A percentile compares a stretch with the other conserved stretches of the same genome.
phyloP scores from a whole-genome alignment of 371 early-diverging fungal species.

The Lichtheimia ramosa region DNA sequence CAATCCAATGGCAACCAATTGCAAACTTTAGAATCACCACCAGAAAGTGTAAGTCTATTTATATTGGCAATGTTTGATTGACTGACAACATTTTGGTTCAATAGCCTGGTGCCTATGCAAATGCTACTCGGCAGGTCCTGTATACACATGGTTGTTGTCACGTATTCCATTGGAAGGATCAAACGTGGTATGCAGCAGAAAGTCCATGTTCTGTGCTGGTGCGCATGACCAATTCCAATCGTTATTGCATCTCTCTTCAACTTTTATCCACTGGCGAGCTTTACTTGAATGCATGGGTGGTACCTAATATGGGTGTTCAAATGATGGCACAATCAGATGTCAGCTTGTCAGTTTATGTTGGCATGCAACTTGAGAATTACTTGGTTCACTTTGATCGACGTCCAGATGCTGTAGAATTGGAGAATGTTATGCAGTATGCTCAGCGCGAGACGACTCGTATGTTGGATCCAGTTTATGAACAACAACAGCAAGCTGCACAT shows the following conservation, averaged over 20 bases:
- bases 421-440: constrained; percentile 22
- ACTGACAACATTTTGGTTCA: not conserved
- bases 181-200: constrained; percentile 47
- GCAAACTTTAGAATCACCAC: constrained; percentile 31
- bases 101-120: constrained; percentile 17
- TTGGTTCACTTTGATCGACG: constrained; percentile 41
- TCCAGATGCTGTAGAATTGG: constrained; percentile 26
- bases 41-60: constrained; percentile 24
- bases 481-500: not conserved
- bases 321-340: constrained; percentile 41
- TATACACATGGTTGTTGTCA: constrained; percentile 37
- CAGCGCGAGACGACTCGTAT: constrained; percentile 17
- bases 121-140: constrained; percentile 29
- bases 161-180: constrained; percentile 49
- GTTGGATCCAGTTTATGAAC: not conserved
- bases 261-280: constrained; percentile 31
- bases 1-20: not conserved
- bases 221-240: constrained; percentile 29
- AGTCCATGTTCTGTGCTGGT: constrained; percentile 37
- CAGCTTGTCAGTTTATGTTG: constrained; percentile 38
- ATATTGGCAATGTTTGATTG: not conserved
- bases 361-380: constrained; percentile 38
- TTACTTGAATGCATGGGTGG: constrained; percentile 49
- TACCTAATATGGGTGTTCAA: constrained; percentile 30
- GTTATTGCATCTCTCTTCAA: constrained; percentile 36